phyloP scores from a whole-genome alignment of 2,329 filamentous ascomycete species.

The Pyricularia sp. region DNA sequence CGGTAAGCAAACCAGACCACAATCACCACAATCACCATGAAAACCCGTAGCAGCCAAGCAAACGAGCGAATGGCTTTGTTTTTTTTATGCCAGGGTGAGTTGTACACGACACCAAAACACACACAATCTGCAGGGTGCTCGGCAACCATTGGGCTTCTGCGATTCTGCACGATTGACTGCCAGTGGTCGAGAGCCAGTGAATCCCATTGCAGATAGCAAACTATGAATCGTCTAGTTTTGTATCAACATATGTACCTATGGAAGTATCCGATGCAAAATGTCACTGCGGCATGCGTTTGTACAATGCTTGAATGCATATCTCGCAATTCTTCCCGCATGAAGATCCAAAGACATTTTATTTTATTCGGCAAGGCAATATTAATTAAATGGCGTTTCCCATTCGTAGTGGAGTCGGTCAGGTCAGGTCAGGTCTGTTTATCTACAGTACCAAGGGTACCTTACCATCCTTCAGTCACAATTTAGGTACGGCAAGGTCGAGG shows the following conservation, averaged over 20 bases:
- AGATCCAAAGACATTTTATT: not conserved
- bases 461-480: too few relatives aligned
- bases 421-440: not conserved
- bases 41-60: not conserved
- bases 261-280: not conserved
- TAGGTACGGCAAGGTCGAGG: not conserved
- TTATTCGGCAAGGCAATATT: not conserved
- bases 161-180: not conserved
- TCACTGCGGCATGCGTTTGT: not conserved
- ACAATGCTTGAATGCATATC: not conserved
- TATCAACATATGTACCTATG: not conserved
- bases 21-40: not conserved
- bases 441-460: too few relatives aligned
- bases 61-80: not conserved
- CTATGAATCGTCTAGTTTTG: not conserved
- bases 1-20: not conserved
- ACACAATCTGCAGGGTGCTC: not conserved
- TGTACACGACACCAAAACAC: not conserved
- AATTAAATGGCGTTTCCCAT: not conserved
- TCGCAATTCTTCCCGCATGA: not conserved
- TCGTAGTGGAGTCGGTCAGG: not conserved
- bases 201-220: not conserved
- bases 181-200: not conserved
- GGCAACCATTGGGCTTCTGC: not conserved
- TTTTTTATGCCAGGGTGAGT: not conserved